Conservation (phyloP, 2,329 filamentous ascomycete species). For the Mariannaea elegans region DNA sequence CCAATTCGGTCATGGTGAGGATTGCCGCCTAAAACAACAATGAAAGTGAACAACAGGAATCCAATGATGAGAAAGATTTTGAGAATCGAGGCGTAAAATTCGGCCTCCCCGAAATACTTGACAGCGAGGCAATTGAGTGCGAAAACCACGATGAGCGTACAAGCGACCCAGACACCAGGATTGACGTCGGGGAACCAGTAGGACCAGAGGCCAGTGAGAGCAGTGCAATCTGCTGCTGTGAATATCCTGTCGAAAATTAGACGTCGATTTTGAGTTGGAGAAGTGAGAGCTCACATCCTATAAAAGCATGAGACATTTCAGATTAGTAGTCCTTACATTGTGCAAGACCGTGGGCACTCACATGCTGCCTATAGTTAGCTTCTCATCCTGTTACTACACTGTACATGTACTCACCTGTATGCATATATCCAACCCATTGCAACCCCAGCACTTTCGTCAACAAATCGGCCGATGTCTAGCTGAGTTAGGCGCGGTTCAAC, state of each 20-base stretch:
- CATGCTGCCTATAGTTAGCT: slow-evolving; percentile 5
- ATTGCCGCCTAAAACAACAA: slow-evolving; percentile 6
- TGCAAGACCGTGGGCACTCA: not conserved
- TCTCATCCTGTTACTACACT: not conserved
- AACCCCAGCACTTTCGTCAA: slow-evolving; percentile 7
- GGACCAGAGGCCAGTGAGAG: slow-evolving; percentile 5
- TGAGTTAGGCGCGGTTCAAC: not conserved
- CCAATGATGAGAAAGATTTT: slow-evolving; percentile 17
- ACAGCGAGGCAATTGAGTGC: slow-evolving; percentile 3
- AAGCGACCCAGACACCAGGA: slow-evolving; percentile 4
- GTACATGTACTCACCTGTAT: slow-evolving; percentile 5
- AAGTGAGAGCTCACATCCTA: slow-evolving; percentile 1
- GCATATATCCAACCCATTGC: slow-evolving; percentile 14
- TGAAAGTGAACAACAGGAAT: slow-evolving; percentile 10
- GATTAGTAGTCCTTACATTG: not conserved
- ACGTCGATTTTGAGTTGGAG: fast-evolving
- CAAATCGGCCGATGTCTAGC: slow-evolving; percentile 4
- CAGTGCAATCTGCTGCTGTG: slow-evolving; percentile 15
- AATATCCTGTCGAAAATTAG: slow-evolving; percentile 1
- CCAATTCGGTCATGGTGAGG: slow-evolving; percentile 10
- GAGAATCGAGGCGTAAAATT: slow-evolving; percentile 11
- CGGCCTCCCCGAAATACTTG: slow-evolving; percentile 10
- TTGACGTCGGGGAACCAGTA: slow-evolving; percentile 13
- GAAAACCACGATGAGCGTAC: slow-evolving; percentile 4
- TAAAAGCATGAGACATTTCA: not conserved